Evolutionary conservation across 495 filamentous ascomycete genomes (phyloP).

Genomic region (Sporormia fimetaria): DNA sequence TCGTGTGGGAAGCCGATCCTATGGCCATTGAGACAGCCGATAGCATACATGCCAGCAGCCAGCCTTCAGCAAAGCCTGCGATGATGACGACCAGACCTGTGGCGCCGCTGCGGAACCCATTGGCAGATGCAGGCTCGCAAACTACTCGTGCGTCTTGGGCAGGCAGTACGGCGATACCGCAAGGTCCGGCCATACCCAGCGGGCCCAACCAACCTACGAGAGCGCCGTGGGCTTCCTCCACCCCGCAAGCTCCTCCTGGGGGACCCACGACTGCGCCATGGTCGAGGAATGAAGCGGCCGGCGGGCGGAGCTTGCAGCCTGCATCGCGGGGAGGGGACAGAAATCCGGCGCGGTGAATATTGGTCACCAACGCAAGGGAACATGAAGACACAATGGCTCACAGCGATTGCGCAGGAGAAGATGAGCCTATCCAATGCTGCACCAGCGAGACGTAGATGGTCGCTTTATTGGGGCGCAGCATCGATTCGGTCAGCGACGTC

Average conservation of each 20-base stretch:
- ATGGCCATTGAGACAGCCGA: conserved; percentile 38
- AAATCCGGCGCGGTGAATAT: too few species aligned
- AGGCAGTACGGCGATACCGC: conserved; percentile 5
- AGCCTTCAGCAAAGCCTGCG: conserved; percentile 36
- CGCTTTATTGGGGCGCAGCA: too few species aligned
- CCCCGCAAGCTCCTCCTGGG: conserved; percentile 11
- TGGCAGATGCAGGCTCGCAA: conserved; percentile 9
- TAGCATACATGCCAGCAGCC: conserved; percentile 48
- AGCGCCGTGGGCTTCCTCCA: conserved; percentile 37
- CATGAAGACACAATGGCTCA: too few species aligned
- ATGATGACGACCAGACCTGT: conserved; percentile 8
- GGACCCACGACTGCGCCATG: conserved; percentile 23
- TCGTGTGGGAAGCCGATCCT: conserved; percentile 70
- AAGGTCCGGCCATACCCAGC: conserved; percentile 14
- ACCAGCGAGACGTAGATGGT: too few species aligned
- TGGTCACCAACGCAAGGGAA: too few species aligned
- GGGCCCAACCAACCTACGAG: conserved; percentile 21
- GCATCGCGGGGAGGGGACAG: too few species aligned
- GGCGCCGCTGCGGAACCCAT: conserved; percentile 10
- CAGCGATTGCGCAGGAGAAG: too few species aligned
- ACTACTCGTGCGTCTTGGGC: conserved; percentile 42
- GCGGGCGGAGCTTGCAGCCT: too few species aligned
- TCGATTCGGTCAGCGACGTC: too few species aligned
- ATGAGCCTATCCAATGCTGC: too few species aligned
- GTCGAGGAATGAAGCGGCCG: conserved; percentile 10